Base-by-base conservation (phyloP, 345 rosid species). In the Iberis pinnata region DNA sequence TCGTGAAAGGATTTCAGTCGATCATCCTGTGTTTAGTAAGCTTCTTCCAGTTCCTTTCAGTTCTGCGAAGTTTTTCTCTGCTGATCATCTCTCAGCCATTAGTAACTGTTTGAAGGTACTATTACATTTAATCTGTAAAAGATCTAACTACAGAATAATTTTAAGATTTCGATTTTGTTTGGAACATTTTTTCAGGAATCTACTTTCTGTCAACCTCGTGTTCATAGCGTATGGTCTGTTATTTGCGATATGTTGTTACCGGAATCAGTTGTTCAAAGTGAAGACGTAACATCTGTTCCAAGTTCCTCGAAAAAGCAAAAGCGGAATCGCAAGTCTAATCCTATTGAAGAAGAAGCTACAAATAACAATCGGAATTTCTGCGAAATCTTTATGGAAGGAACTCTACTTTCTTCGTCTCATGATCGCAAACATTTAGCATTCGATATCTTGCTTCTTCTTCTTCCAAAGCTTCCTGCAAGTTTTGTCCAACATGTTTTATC, bases 191-290 rank as follows among this genome's bases (percentile, higher is more conserved):
- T 88, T 55, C 89, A 93, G 99, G 95, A 88, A 64, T 83, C 99
- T 43, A 75, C 95, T 47, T 88, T 88, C 75, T 93, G 97, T 60
- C 95, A 83, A 73, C 99, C 99, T 65, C 88, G 97, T 58, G 75
- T 88, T 49, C 99, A 93, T 57, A 73, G 92, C 56, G 52, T 88
- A 47, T 93, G 97, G 99, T 78, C 81, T 40, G 74, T 78, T 60
- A 72, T 93, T 59, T 74, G 74, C 19, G 76, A 80, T 57, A 76
- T 84, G 63, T 84, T 92, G 33, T 76, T 92, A 63, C 96, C 98
- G 25, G 86, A 83, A 27, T 57, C 64, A 4, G 67, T 85, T 56
- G 44, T 79, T 63, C 90, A 76, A 64, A 71, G 78, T 10, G 95
- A 86, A 75, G 94, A 83, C 75, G 68, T 70, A 13, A 50, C 70